These are phyloP conservation scores for Linum tenue DNA, from an alignment of 345 rosid species.

Conservation along the genomic window DNA sequence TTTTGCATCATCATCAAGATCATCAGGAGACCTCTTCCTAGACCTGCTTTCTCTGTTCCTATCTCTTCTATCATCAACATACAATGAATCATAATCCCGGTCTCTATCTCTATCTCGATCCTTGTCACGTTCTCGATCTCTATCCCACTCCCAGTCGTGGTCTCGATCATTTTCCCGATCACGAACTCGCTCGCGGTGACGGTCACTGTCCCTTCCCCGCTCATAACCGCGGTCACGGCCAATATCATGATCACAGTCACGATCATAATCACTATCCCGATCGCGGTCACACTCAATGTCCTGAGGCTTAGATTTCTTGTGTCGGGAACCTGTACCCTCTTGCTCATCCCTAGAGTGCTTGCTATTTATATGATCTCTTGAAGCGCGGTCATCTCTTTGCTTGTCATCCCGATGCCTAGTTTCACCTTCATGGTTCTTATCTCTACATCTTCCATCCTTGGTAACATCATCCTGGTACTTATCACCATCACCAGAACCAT, in stretches of 20 bases:
- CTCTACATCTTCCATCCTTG: conserved; percentile 53
- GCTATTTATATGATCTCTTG: conserved; percentile 40
- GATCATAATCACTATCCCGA: conserved; percentile 30
- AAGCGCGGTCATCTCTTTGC: conserved; percentile 51
- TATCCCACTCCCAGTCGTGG: background rate
- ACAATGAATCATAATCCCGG: conserved; percentile 25
- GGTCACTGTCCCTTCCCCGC: conserved; percentile 23
- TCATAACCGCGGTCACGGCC: conserved; percentile 33
- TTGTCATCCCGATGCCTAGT: conserved; percentile 49
- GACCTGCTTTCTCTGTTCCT: conserved; percentile 56
- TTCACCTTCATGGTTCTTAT: conserved; percentile 61
- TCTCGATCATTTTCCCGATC: conserved; percentile 20
- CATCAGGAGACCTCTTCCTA: conserved; percentile 64
- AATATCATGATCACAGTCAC: conserved; percentile 21
- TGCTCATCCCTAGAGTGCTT: conserved; percentile 46
- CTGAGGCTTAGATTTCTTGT: conserved; percentile 48
- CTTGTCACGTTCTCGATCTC: background rate
- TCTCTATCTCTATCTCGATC: conserved; percentile 12
- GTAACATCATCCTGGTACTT: conserved; percentile 49
- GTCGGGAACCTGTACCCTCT: conserved; percentile 32
- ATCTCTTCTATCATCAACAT: conserved; percentile 42
- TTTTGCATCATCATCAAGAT: conserved; percentile 51
- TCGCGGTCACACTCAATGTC: conserved; percentile 44
- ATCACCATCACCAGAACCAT: conserved; percentile 46
- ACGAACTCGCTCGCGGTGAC: conserved; percentile 21